A percentile compares a stretch with the other conserved stretches of the same genome.
phyloP scores from a whole-genome alignment of 345 rosid genomes.

The Bruguiera parviflora region DNA sequence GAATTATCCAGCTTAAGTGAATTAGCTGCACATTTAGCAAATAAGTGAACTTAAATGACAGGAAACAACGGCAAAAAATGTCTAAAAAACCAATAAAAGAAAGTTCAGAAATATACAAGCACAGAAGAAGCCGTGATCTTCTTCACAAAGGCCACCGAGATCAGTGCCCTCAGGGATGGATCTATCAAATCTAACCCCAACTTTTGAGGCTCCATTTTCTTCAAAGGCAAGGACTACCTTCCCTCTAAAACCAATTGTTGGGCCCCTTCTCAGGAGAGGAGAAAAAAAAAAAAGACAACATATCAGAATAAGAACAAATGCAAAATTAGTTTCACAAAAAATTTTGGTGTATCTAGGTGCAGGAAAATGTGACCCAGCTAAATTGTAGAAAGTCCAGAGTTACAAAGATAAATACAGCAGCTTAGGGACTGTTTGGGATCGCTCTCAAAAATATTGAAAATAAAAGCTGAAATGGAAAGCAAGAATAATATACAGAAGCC shows the following conservation, averaged over 20 bases:
- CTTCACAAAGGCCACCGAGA: constrained; percentile 94
- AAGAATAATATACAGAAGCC: no score
- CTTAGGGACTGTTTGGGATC: no score
- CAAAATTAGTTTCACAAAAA: not conserved
- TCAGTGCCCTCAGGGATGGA: constrained; percentile 82
- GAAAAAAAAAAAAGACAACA: not conserved
- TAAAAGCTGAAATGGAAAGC: no score
- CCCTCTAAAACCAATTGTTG: constrained; percentile 69
- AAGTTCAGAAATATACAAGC: constrained; percentile 43
- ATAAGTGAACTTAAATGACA: not conserved
- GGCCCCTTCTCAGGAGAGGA: constrained; percentile 53
- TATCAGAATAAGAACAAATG: no score
- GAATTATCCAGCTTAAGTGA: constrained; percentile 77
- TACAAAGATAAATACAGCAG: no score
- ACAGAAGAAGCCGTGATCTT: constrained; percentile 90
- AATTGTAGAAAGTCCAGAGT: no score
- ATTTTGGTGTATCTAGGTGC: no score
- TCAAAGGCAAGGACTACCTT: constrained; percentile 91
- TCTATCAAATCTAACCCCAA: constrained; percentile 94
- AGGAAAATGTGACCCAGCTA: no score
- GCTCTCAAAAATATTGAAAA: no score
- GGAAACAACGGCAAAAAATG: not conserved
- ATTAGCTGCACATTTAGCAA: constrained; percentile 47
- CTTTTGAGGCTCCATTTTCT: constrained; percentile 78
- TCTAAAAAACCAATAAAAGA: not conserved